A percentile compares a stretch with the other conserved stretches of the same genome.
These are phyloP conservation scores for Xerocomellus chrysenteron DNA, from an alignment of 768 basidiomycete species.

Conservation along the genomic window DNA sequence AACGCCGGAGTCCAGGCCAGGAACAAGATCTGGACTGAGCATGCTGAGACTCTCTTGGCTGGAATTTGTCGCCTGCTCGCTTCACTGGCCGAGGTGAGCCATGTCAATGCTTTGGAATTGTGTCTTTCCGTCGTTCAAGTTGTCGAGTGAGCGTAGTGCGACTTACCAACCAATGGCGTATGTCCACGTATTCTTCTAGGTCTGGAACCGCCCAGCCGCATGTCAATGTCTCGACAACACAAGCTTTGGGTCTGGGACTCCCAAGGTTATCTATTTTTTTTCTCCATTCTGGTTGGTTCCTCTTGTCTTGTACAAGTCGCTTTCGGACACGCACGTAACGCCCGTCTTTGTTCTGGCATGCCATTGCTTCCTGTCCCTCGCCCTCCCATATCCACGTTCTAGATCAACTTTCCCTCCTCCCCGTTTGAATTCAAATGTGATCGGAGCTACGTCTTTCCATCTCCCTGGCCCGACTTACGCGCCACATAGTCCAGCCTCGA, in stretches of 20 bases:
- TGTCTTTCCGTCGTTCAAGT: neutral
- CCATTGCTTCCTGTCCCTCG: neutral
- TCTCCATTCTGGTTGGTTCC: constrained; percentile 2
- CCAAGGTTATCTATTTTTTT: neutral
- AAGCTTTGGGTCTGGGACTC: neutral
- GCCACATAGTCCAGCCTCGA: constrained; percentile 10
- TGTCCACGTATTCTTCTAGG: neutral
- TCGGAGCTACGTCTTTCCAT: neutral
- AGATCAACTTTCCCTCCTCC: neutral
- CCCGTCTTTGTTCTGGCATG: constrained; percentile 1
- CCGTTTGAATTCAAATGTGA: constrained; percentile 25
- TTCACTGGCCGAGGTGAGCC: neutral
- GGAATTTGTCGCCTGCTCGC: neutral
- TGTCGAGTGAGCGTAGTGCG: neutral
- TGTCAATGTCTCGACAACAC: neutral
- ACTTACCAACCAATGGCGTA: neutral
- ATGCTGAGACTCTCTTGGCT: no score
- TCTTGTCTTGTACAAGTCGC: neutral
- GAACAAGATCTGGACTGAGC: neutral
- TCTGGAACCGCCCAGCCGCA: constrained; percentile 1
- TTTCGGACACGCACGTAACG: constrained; percentile 17
- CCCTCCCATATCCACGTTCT: neutral
- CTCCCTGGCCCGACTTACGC: neutral
- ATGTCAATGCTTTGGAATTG: neutral
- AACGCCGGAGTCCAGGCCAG: constrained; percentile 4